These are phyloP conservation scores for Trichocomaceae sp. DNA, from an alignment of 2,329 filamentous ascomycete genomes.

Conservation along the genomic window DNA sequence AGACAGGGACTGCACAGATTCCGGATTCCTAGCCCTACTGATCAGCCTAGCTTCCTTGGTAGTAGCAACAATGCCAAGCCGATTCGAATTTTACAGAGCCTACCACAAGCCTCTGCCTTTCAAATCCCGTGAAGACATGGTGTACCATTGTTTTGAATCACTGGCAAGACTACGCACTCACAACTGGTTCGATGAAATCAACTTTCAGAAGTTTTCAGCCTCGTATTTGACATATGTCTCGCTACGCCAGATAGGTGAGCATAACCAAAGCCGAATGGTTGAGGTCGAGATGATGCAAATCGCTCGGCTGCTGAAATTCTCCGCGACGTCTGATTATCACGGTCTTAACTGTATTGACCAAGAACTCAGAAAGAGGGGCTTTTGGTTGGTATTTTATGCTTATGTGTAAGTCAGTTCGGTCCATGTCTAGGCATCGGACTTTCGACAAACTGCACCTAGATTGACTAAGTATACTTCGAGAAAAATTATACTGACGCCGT, in stretches of 20 bases:
- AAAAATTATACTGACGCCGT: background rate
- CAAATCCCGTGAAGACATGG: background rate
- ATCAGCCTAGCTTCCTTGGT: background rate
- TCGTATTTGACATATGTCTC: constrained; percentile 29
- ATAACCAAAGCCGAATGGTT: constrained; percentile 32
- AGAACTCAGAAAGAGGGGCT: constrained; percentile 1
- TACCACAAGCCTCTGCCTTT: background rate
- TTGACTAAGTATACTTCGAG: background rate
- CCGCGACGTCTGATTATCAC: background rate
- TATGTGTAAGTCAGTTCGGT: background rate
- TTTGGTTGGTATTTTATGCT: constrained; percentile 3
- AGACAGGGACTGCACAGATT: background rate
- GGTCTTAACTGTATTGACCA: constrained; percentile 3
- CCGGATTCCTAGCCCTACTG: background rate
- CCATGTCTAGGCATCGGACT: background rate
- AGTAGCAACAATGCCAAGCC: background rate
- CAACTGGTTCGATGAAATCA: constrained; percentile 17
- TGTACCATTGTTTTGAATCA: background rate
- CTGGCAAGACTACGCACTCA: background rate
- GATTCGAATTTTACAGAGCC: background rate
- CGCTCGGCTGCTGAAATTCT: constrained; percentile 21
- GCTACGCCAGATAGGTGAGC: constrained; percentile 31
- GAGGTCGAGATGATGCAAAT: constrained; percentile 33
- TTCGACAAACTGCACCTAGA: background rate
- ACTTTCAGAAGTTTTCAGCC: constrained; percentile 31